Evolutionary conservation across 495 filamentous ascomycete species (phyloP).

Genomic region (Aspergillus ellipticus): DNA sequence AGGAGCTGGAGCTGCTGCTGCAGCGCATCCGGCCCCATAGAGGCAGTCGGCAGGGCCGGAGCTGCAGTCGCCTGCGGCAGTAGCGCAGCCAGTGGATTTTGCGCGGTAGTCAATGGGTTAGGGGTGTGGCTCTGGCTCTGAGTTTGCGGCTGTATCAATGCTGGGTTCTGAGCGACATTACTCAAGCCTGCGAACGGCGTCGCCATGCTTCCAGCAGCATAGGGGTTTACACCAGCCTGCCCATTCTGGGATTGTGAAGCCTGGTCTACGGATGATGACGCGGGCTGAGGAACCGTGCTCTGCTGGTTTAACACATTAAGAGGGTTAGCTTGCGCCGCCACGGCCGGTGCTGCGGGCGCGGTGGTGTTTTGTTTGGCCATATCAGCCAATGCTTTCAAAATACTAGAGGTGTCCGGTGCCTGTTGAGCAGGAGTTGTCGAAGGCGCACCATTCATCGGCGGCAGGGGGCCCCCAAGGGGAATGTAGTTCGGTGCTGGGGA

Average conservation of each 20-base stretch:
- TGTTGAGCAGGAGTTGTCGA: constrained; percentile 29
- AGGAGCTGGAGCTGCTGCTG: constrained; percentile 62
- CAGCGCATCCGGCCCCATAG: constrained; percentile 38
- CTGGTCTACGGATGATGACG: constrained; percentile 48
- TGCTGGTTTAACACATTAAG: constrained; percentile 55
- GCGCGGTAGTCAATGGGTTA: constrained; percentile 36
- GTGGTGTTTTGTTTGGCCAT: constrained; percentile 79
- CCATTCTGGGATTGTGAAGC: constrained; percentile 39
- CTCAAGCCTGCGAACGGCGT: constrained; percentile 45
- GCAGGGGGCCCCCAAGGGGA: constrained; percentile 28
- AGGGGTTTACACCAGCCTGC: constrained; percentile 58
- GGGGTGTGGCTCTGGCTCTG: constrained; percentile 41
- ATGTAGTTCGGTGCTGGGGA: constrained; percentile 63
- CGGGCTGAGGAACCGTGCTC: constrained; percentile 37
- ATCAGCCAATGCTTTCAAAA: constrained; percentile 78
- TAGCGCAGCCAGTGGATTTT: constrained; percentile 47
- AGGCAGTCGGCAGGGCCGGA: constrained; percentile 28
- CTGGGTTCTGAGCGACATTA: constrained; percentile 34
- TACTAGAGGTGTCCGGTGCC: constrained; percentile 61
- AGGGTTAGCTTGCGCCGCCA: constrained; percentile 48
- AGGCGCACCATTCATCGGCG: constrained; percentile 37
- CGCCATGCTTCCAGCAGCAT: constrained; percentile 50
- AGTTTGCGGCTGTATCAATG: constrained; percentile 47
- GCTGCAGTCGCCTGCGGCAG: constrained; percentile 36
- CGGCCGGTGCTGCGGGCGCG: constrained; percentile 50